These are phyloP conservation scores for Neonectria ditissima DNA, from an alignment of 2,329 filamentous ascomycete species.

Conservation along the genomic window DNA sequence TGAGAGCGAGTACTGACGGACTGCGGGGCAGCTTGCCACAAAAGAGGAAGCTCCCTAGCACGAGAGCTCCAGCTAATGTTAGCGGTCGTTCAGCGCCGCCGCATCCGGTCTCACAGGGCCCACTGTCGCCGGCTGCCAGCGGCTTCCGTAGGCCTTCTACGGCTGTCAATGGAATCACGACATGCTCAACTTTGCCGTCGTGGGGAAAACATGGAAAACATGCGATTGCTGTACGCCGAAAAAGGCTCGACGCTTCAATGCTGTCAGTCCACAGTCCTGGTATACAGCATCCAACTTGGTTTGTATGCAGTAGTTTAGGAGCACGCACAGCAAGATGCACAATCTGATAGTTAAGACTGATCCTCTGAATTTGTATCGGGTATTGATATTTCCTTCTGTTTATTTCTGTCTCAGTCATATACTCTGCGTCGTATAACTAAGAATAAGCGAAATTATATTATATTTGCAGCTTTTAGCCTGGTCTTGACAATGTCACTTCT, in stretches of 20 bases:
- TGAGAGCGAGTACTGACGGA: slow-evolving; percentile 10
- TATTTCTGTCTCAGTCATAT: neutral
- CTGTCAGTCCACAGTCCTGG: neutral
- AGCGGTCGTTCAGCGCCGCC: slow-evolving; percentile 28
- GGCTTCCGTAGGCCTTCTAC: slow-evolving; percentile 36
- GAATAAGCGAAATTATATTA: neutral
- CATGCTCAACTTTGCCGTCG: neutral
- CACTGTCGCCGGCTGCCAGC: slow-evolving; percentile 36
- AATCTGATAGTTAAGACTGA: too few species aligned
- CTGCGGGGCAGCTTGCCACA: slow-evolving; percentile 24
- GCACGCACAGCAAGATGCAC: too few species aligned
- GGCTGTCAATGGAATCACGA: neutral
- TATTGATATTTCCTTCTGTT: too few species aligned
- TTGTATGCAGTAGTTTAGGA: too few species aligned
- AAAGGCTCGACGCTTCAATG: neutral
- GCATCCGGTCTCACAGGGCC: slow-evolving; percentile 22
- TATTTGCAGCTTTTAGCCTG: neutral
- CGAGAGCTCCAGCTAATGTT: neutral
- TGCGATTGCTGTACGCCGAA: neutral
- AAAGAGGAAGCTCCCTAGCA: slow-evolving; percentile 40
- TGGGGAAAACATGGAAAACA: neutral
- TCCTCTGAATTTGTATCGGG: neutral
- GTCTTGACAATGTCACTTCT: neutral
- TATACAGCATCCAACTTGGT: too few species aligned
- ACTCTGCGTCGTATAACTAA: too few species aligned